Evolutionary conservation across 2,329 filamentous ascomycete genomes (phyloP).

Genomic region (Meredithiella fracta): DNA sequence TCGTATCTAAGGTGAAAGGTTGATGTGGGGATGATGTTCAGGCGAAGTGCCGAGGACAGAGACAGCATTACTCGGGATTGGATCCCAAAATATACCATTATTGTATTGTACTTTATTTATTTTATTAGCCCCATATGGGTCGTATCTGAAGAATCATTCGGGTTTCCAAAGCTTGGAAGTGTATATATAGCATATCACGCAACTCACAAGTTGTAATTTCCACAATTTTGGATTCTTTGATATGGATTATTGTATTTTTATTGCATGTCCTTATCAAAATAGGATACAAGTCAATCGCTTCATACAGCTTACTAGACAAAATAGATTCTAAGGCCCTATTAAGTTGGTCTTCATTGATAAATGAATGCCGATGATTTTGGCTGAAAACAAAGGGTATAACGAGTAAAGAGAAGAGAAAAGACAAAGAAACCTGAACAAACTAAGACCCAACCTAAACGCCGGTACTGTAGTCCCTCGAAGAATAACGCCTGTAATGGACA

Average conservation of each 20-base stretch:
- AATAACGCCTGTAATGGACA: background rate
- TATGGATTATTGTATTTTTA: no score
- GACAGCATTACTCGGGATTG: background rate
- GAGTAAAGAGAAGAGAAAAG: background rate
- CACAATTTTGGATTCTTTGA: background rate
- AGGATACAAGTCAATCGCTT: no score
- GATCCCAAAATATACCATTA: constrained; percentile 21
- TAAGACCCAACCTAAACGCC: background rate
- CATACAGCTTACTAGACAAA: background rate
- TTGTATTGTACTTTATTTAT: constrained; percentile 1
- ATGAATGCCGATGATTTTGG: background rate
- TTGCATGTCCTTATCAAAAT: no score
- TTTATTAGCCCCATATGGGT: background rate
- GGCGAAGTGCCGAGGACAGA: background rate
- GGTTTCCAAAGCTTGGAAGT: no score
- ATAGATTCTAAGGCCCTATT: background rate
- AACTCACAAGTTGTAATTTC: background rate
- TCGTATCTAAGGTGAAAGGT: constrained; percentile 38
- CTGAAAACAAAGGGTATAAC: background rate
- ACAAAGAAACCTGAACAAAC: background rate
- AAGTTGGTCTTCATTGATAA: no score
- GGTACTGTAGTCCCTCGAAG: background rate
- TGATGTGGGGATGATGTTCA: background rate
- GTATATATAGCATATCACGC: background rate
- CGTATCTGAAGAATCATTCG: background rate